Base-by-base conservation (phyloP, 2,329 filamentous ascomycete species). In the Lasiodiplodia hormozganensis region DNA sequence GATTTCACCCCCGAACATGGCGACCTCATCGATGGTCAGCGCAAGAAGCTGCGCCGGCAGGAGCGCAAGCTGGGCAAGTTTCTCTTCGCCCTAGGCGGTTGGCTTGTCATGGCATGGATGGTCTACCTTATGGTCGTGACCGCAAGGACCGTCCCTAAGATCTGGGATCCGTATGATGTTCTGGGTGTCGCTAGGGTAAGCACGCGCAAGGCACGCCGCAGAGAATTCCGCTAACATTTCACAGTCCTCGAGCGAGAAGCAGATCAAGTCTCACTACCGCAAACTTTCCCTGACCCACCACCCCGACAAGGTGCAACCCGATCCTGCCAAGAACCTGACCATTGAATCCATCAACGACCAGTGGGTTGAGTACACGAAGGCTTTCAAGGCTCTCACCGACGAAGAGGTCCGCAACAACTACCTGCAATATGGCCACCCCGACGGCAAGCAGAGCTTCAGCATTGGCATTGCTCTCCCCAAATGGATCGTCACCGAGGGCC, bases 81-180 rank as follows among this genome's bases (percentile, higher is more conserved):
- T 68, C 79, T 96, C 70, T 88, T 92, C 28, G 93, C 93, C 67
- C 76, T 93, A 57, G 76, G 87, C 36, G 96, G 95, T 72, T 98
- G 94, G 90, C 85, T 88, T 36, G 79, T 94, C 70, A 97, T 98
- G 84, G 92, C 86, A 60, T 92, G 90, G 80, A 98, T 98, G 93
- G 84, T 92, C 34, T 99, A 98, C 80, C 86, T 99, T 70, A 97
- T 98, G 77, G 79, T 90, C 70, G 90, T 92, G 62, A 96, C 94
- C 68, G 88, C 92, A 73, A 87, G 87, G 68, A 88, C 89, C 1
- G 81, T 85, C 36, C 87, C 89, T 58, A 93, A 96, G 82, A 86
- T 97, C 68, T 99, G 95, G 92, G 96, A 99, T 81, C 96, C 96
- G 1, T 99, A 98, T 82, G 92, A 97, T 73, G 96, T 99, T 74